Percentiles rank a stretch among this genome's conserved stretches.
Evolutionary conservation across 345 rosid species (phyloP).

Genomic region (Boechera retrofracta): DNA sequence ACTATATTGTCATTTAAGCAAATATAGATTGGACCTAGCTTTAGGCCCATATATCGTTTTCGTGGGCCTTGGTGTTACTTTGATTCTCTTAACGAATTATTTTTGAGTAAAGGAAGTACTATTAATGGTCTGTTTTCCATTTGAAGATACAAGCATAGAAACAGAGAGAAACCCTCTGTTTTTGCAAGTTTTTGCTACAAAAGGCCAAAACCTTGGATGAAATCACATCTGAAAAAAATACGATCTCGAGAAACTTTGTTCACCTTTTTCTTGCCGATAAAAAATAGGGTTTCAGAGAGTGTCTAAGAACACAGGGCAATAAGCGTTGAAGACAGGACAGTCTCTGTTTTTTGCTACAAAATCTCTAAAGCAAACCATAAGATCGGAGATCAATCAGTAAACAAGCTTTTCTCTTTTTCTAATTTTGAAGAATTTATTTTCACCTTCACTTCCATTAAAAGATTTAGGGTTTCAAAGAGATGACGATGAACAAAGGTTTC

Average conservation of each 20-base stretch:
- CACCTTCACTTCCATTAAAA: slow-evolving; percentile 7
- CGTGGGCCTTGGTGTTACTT: slow-evolving; percentile 17
- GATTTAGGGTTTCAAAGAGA: neutral
- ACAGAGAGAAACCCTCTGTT: slow-evolving; percentile 34
- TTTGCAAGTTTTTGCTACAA: slow-evolving; percentile 18
- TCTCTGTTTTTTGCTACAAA: slow-evolving; percentile 35
- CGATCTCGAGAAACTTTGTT: neutral
- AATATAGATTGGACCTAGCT: neutral
- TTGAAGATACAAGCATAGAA: slow-evolving; percentile 15
- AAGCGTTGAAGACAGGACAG: slow-evolving; percentile 28
- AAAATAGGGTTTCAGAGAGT: neutral
- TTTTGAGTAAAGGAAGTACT: neutral
- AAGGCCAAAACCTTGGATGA: neutral
- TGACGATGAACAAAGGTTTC: slow-evolving; percentile 22
- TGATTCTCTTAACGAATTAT: neutral
- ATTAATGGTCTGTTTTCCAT: slow-evolving; percentile 28
- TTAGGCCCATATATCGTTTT: neutral
- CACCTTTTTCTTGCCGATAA: neutral
- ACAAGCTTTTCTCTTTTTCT: neutral
- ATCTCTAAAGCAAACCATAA: neutral
- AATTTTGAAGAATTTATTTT: neutral
- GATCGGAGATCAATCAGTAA: neutral
- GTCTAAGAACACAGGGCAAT: neutral
- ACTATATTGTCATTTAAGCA: neutral
- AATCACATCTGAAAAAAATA: neutral